These are phyloP conservation scores for Umbelopsis sp. DNA, from an alignment of 371 early-diverging fungal species.

Conservation along the genomic window DNA sequence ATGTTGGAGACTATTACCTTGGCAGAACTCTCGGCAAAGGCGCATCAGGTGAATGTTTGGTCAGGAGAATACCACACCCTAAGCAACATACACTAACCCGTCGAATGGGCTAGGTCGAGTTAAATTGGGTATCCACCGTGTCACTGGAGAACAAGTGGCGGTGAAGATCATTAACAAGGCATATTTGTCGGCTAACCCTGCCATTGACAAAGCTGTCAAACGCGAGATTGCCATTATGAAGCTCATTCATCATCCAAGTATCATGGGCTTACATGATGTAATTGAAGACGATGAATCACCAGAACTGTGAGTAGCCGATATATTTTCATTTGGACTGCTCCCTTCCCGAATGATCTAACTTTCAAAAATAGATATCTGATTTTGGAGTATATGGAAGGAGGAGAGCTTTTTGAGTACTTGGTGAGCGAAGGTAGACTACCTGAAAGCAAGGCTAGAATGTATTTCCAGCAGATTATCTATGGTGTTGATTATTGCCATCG, in stretches of 20 bases:
- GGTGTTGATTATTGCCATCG: slow-evolving; percentile 93
- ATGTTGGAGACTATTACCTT: slow-evolving; percentile 54
- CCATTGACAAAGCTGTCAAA: slow-evolving; percentile 69
- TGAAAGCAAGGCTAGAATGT: slow-evolving; percentile 83
- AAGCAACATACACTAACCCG: too few species aligned
- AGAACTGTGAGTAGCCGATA: neutral
- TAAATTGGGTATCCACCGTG: slow-evolving; percentile 45
- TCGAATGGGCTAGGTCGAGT: slow-evolving; percentile 38
- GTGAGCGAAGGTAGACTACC: slow-evolving; percentile 36
- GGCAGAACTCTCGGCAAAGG: slow-evolving; percentile 57
- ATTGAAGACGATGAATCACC: slow-evolving; percentile 61
- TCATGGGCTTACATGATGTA: slow-evolving; percentile 71
- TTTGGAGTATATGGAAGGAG: slow-evolving; percentile 47
- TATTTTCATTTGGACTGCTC: too few species aligned
- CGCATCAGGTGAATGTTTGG: slow-evolving; percentile 41
- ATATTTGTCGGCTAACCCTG: slow-evolving; percentile 53
- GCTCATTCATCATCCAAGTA: slow-evolving; percentile 69
- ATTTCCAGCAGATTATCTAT: slow-evolving; percentile 92
- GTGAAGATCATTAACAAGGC: slow-evolving; percentile 56
- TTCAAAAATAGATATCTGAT: slow-evolving; percentile 37
- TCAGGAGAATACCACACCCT: too few species aligned
- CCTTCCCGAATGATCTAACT: too few species aligned
- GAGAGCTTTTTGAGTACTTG: slow-evolving; percentile 40
- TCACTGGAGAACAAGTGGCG: slow-evolving; percentile 52
- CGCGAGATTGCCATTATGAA: slow-evolving; percentile 80